Base-by-base conservation (phyloP, 768 basidiomycete species). In the Boletus patriciae region DNA sequence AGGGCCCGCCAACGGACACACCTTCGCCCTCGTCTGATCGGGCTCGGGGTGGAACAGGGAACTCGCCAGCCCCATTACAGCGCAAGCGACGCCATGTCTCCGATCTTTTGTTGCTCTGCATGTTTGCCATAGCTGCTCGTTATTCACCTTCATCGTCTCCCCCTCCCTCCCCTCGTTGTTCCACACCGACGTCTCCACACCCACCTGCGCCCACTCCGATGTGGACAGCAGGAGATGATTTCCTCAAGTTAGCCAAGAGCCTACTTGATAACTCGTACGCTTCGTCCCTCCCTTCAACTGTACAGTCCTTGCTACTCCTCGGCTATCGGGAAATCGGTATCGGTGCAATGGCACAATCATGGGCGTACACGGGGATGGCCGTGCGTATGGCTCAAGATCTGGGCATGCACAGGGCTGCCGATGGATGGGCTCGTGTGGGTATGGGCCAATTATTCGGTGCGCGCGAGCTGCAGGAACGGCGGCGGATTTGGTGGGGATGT, bases 311-410 rank as follows among this genome's bases (percentile, higher is more conserved):
- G 19, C 77, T 95, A 11, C 78, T 95, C 11, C 80, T 94, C 74
- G 88, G 87, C 8, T 94, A 89, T 66, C 80, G 92, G 9, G 92
- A 95, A 71, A 81, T 92, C 41, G 93, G 93, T 3, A 89, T 93
- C 56, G 93, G 90, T 44, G 84, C 90, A 18, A 95, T 94, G 92
- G 87, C 88, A 9, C 84, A 88, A 70, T 87, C 90, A 33, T 95
- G 92, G 93, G 80, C 85, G 11, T 92, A 88, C 66, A 81, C 86
- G 19, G 92, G 92, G 12, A 90, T 92, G 87, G 92, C 88, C 0
- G 86, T 94, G 37, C 81, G 93, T n/a, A 93, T 94, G 91, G 91
- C 91, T 16, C 91, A 92, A 72, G 91, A 93, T 70, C 70, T 93
- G 52, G 91, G 91, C 9, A 83, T 93, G 81, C 91, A 93, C 65